These are phyloP conservation scores for Metarhizium rileyi DNA, from an alignment of 2,329 filamentous ascomycete species.

Conservation along the genomic window DNA sequence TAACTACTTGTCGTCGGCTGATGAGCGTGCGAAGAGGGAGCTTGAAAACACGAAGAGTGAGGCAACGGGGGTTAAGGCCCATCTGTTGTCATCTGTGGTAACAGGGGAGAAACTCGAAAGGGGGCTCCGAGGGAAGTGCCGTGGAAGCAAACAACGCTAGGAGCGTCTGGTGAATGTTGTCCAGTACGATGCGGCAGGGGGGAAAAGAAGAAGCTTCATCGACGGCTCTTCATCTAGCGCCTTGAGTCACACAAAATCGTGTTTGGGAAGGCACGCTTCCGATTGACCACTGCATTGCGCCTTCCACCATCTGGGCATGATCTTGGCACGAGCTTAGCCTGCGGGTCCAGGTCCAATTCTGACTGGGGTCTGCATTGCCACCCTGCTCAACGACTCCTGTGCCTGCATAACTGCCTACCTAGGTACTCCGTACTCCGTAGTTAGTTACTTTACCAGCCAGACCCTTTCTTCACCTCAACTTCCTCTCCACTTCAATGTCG, in stretches of 20 bases:
- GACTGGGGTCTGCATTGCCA: neutral
- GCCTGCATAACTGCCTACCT: no score
- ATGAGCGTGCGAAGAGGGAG: no score
- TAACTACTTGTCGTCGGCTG: neutral
- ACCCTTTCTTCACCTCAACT: neutral
- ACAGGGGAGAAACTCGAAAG: no score
- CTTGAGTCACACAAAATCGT: neutral
- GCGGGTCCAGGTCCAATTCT: no score
- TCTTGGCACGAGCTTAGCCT: neutral
- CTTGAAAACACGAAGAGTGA: no score
- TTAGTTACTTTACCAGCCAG: no score
- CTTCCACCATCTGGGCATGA: neutral
- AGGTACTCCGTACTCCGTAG: no score
- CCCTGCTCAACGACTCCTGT: neutral
- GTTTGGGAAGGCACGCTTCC: neutral
- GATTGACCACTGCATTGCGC: neutral
- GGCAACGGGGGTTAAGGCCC: no score
- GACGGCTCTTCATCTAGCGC: neutral
- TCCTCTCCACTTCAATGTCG: neutral
- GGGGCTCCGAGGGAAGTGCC: neutral
- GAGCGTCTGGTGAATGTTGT: neutral
- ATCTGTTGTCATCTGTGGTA: no score
- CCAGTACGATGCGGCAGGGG: neutral
- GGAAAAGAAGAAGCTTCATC: neutral
- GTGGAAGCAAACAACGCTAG: neutral